Evolutionary conservation across 805 yeast genomes (phyloP).

Genomic region (Wickerhamiella parazyma): DNA sequence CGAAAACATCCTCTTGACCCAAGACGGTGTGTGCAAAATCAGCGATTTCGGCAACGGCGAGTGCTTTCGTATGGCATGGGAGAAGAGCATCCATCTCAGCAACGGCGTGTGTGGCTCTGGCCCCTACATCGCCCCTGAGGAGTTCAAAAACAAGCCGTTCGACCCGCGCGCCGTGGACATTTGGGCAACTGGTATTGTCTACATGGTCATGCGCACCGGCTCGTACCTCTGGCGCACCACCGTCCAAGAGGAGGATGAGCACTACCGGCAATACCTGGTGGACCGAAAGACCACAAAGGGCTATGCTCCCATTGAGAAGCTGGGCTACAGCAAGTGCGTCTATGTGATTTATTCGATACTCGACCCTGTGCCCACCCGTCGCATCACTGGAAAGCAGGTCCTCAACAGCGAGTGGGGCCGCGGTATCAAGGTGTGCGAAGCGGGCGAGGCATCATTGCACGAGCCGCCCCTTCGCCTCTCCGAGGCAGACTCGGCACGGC

Average conservation of each 20-base stretch:
- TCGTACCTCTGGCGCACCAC: conserved; percentile 87
- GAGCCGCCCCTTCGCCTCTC: conserved; percentile 3
- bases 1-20: conserved; percentile 64
- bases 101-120: conserved; percentile 77
- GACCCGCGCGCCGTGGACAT: conserved; percentile 74
- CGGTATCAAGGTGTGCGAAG: conserved; percentile 66
- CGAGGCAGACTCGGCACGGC: not conserved
- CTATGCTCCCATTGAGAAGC: conserved; percentile 76
- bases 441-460: conserved; percentile 32
- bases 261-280: conserved; percentile 56
- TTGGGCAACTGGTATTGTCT: conserved; percentile 78
- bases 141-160: conserved; percentile 42
- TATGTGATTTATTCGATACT: conserved; percentile 86
- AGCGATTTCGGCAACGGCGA: conserved; percentile 88
- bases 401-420: conserved; percentile 93
- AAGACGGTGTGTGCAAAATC: conserved; percentile 51
- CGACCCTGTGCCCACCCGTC: conserved; percentile 78
- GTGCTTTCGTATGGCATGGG: conserved; percentile 87
- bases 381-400: conserved; percentile 79
- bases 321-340: conserved; percentile 78
- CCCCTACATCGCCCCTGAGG: conserved; percentile 90
- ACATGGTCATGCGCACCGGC: conserved; percentile 77
- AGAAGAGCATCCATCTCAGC: conserved; percentile 50
- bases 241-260: conserved; percentile 58
- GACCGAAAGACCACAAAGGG: conserved; percentile 76